These are phyloP conservation scores for Glycine soja DNA, from an alignment of 306 rosid species.

Conservation along the genomic window DNA sequence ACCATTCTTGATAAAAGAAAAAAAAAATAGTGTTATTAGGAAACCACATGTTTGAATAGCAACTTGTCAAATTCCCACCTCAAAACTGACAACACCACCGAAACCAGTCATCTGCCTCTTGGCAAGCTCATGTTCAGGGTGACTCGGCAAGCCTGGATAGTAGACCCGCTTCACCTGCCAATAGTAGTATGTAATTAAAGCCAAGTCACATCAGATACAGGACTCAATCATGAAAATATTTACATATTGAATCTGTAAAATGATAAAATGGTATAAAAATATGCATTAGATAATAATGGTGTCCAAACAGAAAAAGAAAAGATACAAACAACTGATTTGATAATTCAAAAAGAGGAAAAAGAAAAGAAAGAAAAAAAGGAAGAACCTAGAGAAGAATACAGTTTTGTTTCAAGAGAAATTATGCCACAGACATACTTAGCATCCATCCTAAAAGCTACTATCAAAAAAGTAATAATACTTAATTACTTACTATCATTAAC, in stretches of 20 bases:
- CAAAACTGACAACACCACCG: conserved; percentile 97
- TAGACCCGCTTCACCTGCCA: conserved; percentile 85
- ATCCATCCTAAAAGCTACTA: not conserved
- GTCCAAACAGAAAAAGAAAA: no score
- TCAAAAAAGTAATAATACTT: not conserved
- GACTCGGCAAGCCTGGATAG: conserved; percentile 92
- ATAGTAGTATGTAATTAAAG: conserved; percentile 36
- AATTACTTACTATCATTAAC: not conserved
- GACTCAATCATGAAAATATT: not conserved
- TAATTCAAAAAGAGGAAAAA: no score
- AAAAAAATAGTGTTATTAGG: not conserved
- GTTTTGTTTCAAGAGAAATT: not conserved
- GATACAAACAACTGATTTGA: no score
- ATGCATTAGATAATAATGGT: no score
- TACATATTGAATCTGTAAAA: not conserved
- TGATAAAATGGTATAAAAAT: no score
- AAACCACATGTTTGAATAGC: conserved; percentile 36
- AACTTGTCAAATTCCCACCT: conserved; percentile 56
- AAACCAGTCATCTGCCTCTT: conserved; percentile 96
- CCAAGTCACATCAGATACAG: conserved; percentile 32
- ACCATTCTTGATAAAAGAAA: not conserved
- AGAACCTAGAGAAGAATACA: not conserved
- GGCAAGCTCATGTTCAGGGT: conserved; percentile 95
- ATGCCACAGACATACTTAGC: conserved; percentile 10
- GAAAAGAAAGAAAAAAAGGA: not conserved